These are phyloP conservation scores for Solanum etuberosum DNA, from an alignment of 257 asterid genomes.

Conservation along the genomic window DNA sequence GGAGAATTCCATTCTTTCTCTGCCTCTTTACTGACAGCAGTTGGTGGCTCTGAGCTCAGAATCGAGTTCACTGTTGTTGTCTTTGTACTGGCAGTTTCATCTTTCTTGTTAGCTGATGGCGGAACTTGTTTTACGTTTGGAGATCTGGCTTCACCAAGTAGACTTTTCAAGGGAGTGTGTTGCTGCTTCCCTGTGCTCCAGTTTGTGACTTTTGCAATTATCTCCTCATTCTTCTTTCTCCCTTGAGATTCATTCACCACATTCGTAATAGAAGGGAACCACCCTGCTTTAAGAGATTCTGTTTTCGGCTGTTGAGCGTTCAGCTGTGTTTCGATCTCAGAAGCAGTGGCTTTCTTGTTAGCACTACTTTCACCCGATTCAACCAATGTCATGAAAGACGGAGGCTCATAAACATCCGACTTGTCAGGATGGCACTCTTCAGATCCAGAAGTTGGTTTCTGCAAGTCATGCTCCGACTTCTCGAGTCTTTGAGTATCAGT, in stretches of 20 bases:
- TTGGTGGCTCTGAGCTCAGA: constrained; percentile 21
- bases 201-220: constrained; percentile 65
- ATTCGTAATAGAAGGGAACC: constrained; percentile 67
- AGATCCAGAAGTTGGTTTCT: constrained; percentile 21
- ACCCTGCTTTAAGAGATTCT: constrained; percentile 48
- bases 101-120: constrained; percentile 20
- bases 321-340: constrained; percentile 43
- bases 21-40: constrained; percentile 24
- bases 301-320: constrained; percentile 31
- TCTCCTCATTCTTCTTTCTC: constrained; percentile 76
- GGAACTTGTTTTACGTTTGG: constrained; percentile 36
- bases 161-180: constrained; percentile 48
- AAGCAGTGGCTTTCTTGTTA: constrained; percentile 14
- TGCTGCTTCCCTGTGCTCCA: constrained; percentile 69
- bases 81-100: constrained; percentile 26
- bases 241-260: constrained; percentile 72
- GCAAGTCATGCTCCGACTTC: constrained; percentile 21
- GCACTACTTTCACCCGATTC: constrained; percentile 19
- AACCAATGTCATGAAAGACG: constrained; percentile 69
- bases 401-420: constrained; percentile 56
- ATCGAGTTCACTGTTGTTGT: constrained; percentile 28
- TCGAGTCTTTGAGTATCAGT: constrained; percentile 20
- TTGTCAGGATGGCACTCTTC: constrained; percentile 19
- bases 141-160: constrained; percentile 58
- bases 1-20: constrained; percentile 88